A percentile compares a stretch with the other conserved stretches of the same genome.
These are phyloP conservation scores for Breviolum minutum DNA, from an alignment of 73 alveolate species.

Conservation along the genomic window DNA sequence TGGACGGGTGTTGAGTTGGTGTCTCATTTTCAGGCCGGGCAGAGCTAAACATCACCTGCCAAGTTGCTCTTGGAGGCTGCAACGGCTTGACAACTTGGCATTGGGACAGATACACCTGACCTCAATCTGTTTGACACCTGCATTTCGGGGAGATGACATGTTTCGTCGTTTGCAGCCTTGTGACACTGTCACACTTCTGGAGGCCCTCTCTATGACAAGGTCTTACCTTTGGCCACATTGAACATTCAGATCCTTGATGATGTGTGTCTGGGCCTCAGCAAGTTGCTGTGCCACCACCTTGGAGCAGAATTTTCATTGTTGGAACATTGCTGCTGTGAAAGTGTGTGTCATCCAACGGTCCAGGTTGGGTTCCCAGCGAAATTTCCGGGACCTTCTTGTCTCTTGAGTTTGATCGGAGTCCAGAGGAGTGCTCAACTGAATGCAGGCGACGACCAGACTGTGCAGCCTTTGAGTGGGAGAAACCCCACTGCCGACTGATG, in stretches of 20 bases:
- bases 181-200: not conserved
- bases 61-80: slow-evolving; percentile 32
- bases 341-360: too few relatives aligned
- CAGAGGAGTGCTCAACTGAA: not conserved
- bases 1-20: too few relatives aligned
- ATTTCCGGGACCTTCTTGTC: slow-evolving; percentile 8
- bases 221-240: not conserved
- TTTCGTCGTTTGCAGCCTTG: not conserved
- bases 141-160: not conserved
- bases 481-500: not conserved
- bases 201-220: slow-evolving; percentile 29
- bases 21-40: not conserved
- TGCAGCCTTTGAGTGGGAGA: not conserved
- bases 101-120: not conserved
- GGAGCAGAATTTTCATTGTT: not conserved
- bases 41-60: not conserved
- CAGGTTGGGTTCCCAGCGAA: not conserved
- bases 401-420: not conserved
- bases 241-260: not conserved
- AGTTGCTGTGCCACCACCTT: not conserved
- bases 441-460: slow-evolving; percentile 33
- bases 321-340: too few relatives aligned
- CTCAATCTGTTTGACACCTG: not conserved
- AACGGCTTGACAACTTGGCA: not conserved
- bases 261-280: not conserved